Conservation (phyloP, 192 early-diverging fungal genomes). For the Entophlyctis luteolus region DNA sequence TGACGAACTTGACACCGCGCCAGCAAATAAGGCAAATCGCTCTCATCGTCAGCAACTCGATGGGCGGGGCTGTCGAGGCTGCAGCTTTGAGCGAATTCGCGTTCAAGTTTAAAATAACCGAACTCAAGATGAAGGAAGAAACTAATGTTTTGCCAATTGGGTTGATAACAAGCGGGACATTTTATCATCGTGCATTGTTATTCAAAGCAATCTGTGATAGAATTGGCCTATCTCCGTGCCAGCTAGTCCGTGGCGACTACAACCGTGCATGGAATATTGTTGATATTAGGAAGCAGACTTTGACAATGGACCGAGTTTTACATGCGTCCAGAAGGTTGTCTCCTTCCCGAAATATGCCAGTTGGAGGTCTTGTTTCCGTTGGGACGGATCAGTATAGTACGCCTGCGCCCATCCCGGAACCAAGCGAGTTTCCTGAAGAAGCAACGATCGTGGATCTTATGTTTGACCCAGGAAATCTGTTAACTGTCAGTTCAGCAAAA, state of each 20-base stretch:
- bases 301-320: neutral
- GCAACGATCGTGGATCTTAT: conserved; percentile 51
- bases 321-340: neutral
- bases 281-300: conserved; percentile 27
- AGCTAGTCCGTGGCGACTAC: conserved; percentile 48
- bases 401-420: conserved; percentile 4
- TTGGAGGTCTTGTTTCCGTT: conserved; percentile 17
- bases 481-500: conserved; percentile 26
- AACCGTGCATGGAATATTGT: conserved; percentile 51
- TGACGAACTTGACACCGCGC: conserved; percentile 2
- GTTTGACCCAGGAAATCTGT: conserved; percentile 47
- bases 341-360: neutral
- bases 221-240: conserved; percentile 40
- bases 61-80: conserved; percentile 47
- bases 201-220: conserved; percentile 53
- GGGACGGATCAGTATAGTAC: neutral
- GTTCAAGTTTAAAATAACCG: conserved; percentile 55
- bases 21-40: conserved; percentile 45
- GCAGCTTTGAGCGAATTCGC: conserved; percentile 23
- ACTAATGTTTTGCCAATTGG: conserved; percentile 52
- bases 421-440: conserved; percentile 29
- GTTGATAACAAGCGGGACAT: conserved; percentile 40
- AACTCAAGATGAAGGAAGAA: conserved; percentile 42
- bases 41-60: conserved; percentile 36
- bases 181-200: conserved; percentile 56